Evolutionary conservation across 805 yeast genomes (phyloP), one percentile per base, ranked within the genome.

Genomic region (Candida anglica): DNA sequence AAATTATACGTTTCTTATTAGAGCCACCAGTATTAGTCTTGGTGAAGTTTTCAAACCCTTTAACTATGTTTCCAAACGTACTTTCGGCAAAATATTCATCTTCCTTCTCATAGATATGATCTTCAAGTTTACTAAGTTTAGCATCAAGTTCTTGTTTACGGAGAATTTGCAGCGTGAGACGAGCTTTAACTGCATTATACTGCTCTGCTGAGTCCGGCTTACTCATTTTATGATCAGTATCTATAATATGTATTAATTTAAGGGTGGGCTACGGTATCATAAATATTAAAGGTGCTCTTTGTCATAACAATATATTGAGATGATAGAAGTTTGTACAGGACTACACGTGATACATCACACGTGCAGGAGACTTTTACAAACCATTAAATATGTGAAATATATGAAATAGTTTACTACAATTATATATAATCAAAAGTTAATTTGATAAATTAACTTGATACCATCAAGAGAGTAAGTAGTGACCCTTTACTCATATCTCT

Each of bases 11-110:
- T 50, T 72, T 69, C 58, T 65, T 67, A 36, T 49, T 53, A n/a
- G 69, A 47, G 17, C 63, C 50, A 3, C 62, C 56, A 19, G 54
- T 41, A 15, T 47, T 43, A 20, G 48, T 58, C 44, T 82, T 84
- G 31, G 81, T 69, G 50, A 85, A 83, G 46, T 77, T 82, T 31
- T 89, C 96, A 48, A 88, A 89, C 1, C 98, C 98, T 42, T 83
- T 82, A n/a, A 87, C 83, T 18, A 91, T 81, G 55, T 86, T 89
- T 0, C 96, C 89, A 36, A 75, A 75, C 19, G 69, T 57, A 38
- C 86, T 77, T 33, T 83, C 88, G 19, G 81, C 75, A 30, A 89
- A 74, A 52, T 89, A 89, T 10, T 76, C 74, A 7, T 82, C 78
- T 52, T 89, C 98, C 43, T 77, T 77, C 30, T 78, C 81, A 60